Base-by-base conservation (phyloP, 192 early-diverging fungal species). In the Linnemannia hyalina region DNA sequence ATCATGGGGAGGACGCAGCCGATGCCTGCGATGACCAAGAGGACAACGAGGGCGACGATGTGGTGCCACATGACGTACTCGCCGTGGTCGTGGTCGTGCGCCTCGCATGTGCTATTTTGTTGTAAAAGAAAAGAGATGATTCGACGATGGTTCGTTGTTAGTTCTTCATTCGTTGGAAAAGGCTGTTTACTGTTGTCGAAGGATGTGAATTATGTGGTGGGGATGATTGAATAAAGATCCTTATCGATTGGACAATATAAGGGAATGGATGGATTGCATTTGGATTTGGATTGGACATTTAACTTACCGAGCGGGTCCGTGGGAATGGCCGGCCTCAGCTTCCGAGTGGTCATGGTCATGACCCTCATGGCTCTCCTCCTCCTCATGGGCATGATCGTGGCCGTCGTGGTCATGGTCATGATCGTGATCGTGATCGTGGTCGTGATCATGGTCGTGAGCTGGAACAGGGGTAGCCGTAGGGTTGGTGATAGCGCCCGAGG, bases 21-120 rank as follows among this genome's bases (percentile, higher is more conserved):
- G 0, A 91, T 60, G 4, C 87, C 88, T 38, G 91, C 89, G 10
- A 90, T 49, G 3, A 70, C 78, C 15, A 90, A 82, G 47, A 94
- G 91, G 9, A 94, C 90, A 42, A 94, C 88, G 49, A 94, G 88
- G 0, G 85, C 91, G 77, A 88, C 89, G 29, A 93, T 90, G 72
- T 93, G 93, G n/a, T 84, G 77, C 82, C 82, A 84, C 5, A 84
- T 41, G 26, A 84, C 68, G 46, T 84, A 84, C 23, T 79, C 77
- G 73, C 77, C 70, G n/a, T 84, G 77, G 65, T 75, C 68, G 22
- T 84, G 82, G 55, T 72, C 68, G 40, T 83, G 76, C 13, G 76
- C 23, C 3, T 84, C 82, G 36, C 82, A 84, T 20, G 74, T 76
- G 36, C 82, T 84, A 38, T 41, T 36, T 7, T 8, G 6, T 20